phyloP scores from a whole-genome alignment of 2,329 filamentous ascomycete genomes.

The Epichloe typhina region DNA sequence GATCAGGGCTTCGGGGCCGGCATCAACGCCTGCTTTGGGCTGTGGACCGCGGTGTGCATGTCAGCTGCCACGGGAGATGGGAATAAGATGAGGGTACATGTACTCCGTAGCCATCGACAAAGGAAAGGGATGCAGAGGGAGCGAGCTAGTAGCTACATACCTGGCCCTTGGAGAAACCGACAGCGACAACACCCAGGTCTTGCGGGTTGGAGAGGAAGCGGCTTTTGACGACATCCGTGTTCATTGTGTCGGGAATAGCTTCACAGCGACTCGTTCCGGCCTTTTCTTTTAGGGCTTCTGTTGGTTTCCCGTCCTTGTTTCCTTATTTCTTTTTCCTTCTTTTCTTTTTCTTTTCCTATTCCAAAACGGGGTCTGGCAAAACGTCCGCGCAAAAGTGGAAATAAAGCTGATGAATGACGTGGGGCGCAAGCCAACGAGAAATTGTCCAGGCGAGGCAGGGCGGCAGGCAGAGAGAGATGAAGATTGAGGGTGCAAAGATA shows the following conservation, averaged over 20 bases:
- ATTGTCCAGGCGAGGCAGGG: too few relatives aligned
- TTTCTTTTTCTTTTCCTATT: neutral
- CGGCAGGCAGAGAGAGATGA: too few relatives aligned
- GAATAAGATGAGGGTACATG: too few relatives aligned
- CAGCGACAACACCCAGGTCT: conserved; percentile 82
- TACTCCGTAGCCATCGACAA: too few relatives aligned
- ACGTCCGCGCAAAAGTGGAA: neutral
- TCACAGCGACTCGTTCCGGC: too few relatives aligned
- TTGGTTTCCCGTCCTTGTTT: conserved; percentile 1
- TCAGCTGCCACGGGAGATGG: too few relatives aligned
- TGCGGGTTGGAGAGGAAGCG: conserved; percentile 71
- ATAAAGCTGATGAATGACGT: neutral
- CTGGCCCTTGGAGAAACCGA: conserved; percentile 94
- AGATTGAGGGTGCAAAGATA: too few relatives aligned
- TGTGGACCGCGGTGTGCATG: conserved; percentile 21
- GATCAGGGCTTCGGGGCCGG: conserved; percentile 78
- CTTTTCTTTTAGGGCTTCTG: too few relatives aligned
- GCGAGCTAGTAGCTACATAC: conserved; percentile 33
- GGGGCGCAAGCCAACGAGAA: neutral
- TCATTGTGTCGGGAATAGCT: conserved; percentile 22
- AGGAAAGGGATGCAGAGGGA: neutral
- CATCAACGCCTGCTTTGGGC: conserved; percentile 87
- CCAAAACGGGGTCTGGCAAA: too few relatives aligned
- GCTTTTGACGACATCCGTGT: conserved; percentile 40
- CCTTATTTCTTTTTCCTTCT: neutral